These are phyloP conservation scores for Pyrus communis DNA, from an alignment of 306 rosid genomes.

Conservation along the genomic window DNA sequence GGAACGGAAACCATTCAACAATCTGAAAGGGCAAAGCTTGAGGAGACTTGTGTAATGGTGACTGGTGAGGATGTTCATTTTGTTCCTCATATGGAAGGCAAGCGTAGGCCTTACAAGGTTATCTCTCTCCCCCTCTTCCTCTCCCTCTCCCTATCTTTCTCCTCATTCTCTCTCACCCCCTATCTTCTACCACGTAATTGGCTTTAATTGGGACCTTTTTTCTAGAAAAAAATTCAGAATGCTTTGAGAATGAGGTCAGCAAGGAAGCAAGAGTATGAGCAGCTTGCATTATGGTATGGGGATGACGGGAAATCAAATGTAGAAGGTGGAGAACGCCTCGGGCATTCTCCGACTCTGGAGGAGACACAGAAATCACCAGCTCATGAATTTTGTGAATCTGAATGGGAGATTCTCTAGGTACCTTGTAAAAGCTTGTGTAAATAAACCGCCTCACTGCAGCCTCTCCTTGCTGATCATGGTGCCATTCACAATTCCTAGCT, in stretches of 20 bases:
- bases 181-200: background rate
- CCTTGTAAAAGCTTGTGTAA: constrained; percentile 22
- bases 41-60: constrained; percentile 70
- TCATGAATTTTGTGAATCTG: constrained; percentile 40
- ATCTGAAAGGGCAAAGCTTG: constrained; percentile 31
- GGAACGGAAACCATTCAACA: constrained; percentile 24
- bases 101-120: constrained; percentile 51
- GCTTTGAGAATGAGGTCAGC: constrained; percentile 45
- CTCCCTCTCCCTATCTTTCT: background rate
- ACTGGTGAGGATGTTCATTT: constrained; percentile 40
- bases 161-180: background rate
- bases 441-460: constrained; percentile 13
- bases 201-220: background rate
- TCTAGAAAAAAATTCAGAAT: constrained; percentile 49
- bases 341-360: constrained; percentile 4
- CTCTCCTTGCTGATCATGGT: constrained; percentile 9
- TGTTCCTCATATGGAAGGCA: constrained; percentile 18
- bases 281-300: constrained; percentile 54
- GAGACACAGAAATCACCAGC: constrained; percentile 15
- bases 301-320: constrained; percentile 12
- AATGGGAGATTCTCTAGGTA: constrained; percentile 78
- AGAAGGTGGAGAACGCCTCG: constrained; percentile 13
- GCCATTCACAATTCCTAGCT: constrained; percentile 1
- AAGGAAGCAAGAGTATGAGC: constrained; percentile 76
- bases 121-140: background rate